Conservation (phyloP, 2,329 filamentous ascomycete genomes). For the Aspergillus carbonarius region DNA sequence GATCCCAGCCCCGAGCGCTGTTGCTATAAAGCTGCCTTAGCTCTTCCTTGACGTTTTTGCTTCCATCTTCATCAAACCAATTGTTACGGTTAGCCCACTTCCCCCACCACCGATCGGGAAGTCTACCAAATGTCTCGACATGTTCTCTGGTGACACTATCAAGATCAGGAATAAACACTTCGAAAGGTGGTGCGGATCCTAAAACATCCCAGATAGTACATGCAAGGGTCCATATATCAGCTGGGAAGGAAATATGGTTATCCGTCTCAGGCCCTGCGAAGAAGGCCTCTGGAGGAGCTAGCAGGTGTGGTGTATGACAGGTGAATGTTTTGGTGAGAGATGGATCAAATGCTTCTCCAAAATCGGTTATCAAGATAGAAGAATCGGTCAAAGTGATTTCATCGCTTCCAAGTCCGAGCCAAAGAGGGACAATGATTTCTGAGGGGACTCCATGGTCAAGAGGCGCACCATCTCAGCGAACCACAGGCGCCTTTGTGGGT, state of each 20-base stretch:
- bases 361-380: slow-evolving; percentile 19
- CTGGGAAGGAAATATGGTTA: slow-evolving; percentile 29
- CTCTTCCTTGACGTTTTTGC: slow-evolving; percentile 9
- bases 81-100: slow-evolving; percentile 19
- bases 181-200: slow-evolving; percentile 23
- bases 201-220: slow-evolving; percentile 38
- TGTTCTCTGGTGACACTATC: slow-evolving; percentile 29
- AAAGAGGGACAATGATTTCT: slow-evolving; percentile 18
- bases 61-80: slow-evolving; percentile 25
- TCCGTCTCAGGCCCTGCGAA: slow-evolving; percentile 27
- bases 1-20: slow-evolving; percentile 3
- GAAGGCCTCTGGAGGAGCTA: slow-evolving; percentile 31
- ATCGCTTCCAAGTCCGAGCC: slow-evolving; percentile 23
- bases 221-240: slow-evolving; percentile 27
- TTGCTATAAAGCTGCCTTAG: slow-evolving; percentile 2
- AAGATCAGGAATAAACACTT: slow-evolving; percentile 15
- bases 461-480: slow-evolving; percentile 16
- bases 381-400: slow-evolving; percentile 19
- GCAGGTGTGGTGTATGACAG: slow-evolving; percentile 19
- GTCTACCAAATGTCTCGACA: slow-evolving; percentile 26
- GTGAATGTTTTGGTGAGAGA: slow-evolving; percentile 1
- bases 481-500: slow-evolving; percentile 18
- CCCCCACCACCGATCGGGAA: slow-evolving; percentile 23
- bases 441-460: slow-evolving; percentile 21
- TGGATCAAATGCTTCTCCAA: slow-evolving; percentile 24